Conservation (phyloP, 2,329 filamentous ascomycete species). For the Colletotrichum spinosum region DNA sequence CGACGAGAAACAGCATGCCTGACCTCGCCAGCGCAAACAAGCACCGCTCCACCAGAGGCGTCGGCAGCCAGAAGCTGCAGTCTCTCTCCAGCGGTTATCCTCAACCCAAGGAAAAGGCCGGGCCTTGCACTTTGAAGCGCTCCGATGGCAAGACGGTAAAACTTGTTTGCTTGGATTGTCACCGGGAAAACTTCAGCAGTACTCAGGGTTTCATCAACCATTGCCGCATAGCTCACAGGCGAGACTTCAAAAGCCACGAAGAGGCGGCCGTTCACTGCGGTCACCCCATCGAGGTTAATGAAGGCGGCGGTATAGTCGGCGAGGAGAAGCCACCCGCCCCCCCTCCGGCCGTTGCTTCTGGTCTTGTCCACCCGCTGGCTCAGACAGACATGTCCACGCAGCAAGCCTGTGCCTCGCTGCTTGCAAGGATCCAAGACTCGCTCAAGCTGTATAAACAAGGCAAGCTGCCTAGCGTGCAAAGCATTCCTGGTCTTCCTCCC, state of each 20-base stretch:
- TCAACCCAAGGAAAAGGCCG: slow-evolving; percentile 81
- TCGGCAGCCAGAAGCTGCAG: slow-evolving; percentile 72
- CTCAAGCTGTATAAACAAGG: slow-evolving; percentile 64
- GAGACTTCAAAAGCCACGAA: slow-evolving; percentile 96
- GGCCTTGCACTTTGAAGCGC: slow-evolving; percentile 86
- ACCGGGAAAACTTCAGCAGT: slow-evolving; percentile 92
- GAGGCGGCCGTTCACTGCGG: slow-evolving; percentile 91
- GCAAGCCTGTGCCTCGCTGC: slow-evolving; percentile 62
- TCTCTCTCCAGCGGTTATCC: slow-evolving; percentile 77
- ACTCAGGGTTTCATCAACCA: slow-evolving; percentile 99
- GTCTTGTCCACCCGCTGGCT: slow-evolving; percentile 72
- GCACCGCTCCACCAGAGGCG: slow-evolving; percentile 60
- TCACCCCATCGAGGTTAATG: slow-evolving; percentile 80
- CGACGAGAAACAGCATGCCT: slow-evolving; percentile 80
- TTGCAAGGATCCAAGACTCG: slow-evolving; percentile 65
- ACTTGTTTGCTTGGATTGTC: slow-evolving; percentile 88
- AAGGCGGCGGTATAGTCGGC: slow-evolving; percentile 56
- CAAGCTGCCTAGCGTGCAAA: slow-evolving; percentile 60
- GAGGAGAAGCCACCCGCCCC: slow-evolving; percentile 42
- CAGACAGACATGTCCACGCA: slow-evolving; percentile 66
- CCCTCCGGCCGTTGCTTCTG: slow-evolving; percentile 48
- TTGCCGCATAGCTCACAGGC: slow-evolving; percentile 93
- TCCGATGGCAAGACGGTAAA: slow-evolving; percentile 89
- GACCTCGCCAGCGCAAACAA: slow-evolving; percentile 63
- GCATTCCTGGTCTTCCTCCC: slow-evolving; percentile 52